Base-by-base conservation (phyloP, 108 stramenopile genomes). In the Pinguiococcus pyrenoidosus region DNA sequence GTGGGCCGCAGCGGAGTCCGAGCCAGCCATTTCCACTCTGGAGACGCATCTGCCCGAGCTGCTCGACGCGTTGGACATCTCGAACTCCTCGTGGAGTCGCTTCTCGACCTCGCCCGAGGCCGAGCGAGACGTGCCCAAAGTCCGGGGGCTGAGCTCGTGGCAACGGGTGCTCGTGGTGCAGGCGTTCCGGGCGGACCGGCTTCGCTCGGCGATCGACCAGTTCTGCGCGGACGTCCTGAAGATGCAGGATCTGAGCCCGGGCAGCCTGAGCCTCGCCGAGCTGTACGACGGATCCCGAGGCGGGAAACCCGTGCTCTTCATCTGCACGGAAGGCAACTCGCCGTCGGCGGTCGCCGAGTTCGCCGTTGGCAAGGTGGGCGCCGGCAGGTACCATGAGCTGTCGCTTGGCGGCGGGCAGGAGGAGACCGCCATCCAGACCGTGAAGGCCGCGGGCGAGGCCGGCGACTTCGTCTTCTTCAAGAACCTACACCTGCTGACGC, bases 341-440 rank as follows among this genome's bases (percentile, higher is more conserved):
- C 20, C 14, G 8, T 14, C n/a, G n/a, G n/a, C n/a, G n/a, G n/a
- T n/a, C n/a, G n/a, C n/a, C n/a, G 62, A 68, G 27, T 18, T 44
- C 3, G 20, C 32, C 4, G 43, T 28, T 32, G 51, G 9, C 4
- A 22, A 60, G 7, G 3, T 57, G 5, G 61, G 66, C 16, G 38
- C 7, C 1, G 51, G 33, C 29, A 51, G 54, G 42, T 78, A 64
- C 51, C 40, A 55, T 8, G 65, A 66, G 33, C 23, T 78, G 18
- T 74, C 77, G 6, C 73, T 78, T 74, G 77, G 77, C 7, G 77
- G 72, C 17, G 77, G 74, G 8, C 72, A 71, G 30, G 69, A 75
- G 37, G 74, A 67, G 18, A 36, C 35, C 34, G 77, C 74, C 8
- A 20, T 75, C 40, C 40, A 30, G 6, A 30, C 6, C 30, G 8